Evolutionary conservation across 2,329 filamentous ascomycete species (phyloP).

Genomic region (Gnomoniopsis smithogilvyi): DNA sequence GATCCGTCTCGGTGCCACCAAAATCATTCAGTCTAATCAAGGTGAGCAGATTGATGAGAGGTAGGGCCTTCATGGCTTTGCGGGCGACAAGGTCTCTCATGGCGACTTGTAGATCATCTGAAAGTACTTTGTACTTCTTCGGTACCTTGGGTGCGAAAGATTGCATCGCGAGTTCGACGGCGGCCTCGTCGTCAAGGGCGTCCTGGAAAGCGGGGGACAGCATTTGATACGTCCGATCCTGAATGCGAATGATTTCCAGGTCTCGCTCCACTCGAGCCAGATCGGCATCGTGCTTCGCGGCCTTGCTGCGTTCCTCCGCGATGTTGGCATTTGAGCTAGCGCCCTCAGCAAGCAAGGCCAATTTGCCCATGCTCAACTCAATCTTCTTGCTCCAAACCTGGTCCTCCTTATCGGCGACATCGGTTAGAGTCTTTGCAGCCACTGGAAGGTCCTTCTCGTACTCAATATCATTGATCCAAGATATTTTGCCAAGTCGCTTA

Average conservation of each 20-base stretch:
- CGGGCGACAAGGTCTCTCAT: conserved; percentile 69
- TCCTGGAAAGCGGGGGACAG: conserved; percentile 64
- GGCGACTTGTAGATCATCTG: conserved; percentile 66
- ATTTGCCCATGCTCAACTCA: conserved; percentile 83
- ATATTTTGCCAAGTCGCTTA: conserved; percentile 70
- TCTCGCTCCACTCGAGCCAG: conserved; percentile 58
- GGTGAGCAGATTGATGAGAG: conserved; percentile 74
- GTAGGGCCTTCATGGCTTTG: conserved; percentile 63
- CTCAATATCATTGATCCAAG: conserved; percentile 92
- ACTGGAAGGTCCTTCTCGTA: conserved; percentile 71
- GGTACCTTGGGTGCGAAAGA: conserved; percentile 56
- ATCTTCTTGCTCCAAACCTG: conserved; percentile 93
- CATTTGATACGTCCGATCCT: conserved; percentile 72
- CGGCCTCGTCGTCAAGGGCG: conserved; percentile 77
- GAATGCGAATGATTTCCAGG: conserved; percentile 70
- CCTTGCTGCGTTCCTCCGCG: conserved; percentile 21
- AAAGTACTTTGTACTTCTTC: conserved; percentile 62
- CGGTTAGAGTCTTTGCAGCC: conserved; percentile 68
- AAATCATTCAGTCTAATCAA: conserved; percentile 55
- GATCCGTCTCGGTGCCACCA: conserved; percentile 54
- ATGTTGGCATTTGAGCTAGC: conserved; percentile 25
- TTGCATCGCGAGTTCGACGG: conserved; percentile 71
- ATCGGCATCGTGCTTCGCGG: conserved; percentile 32
- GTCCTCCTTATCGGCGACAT: conserved; percentile 68
- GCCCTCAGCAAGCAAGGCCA: conserved; percentile 67